A percentile compares a stretch with the other conserved stretches of the same genome.
Conservation (phyloP, 2,329 filamentous ascomycete species). For the Emmonsiellopsis sp. region DNA sequence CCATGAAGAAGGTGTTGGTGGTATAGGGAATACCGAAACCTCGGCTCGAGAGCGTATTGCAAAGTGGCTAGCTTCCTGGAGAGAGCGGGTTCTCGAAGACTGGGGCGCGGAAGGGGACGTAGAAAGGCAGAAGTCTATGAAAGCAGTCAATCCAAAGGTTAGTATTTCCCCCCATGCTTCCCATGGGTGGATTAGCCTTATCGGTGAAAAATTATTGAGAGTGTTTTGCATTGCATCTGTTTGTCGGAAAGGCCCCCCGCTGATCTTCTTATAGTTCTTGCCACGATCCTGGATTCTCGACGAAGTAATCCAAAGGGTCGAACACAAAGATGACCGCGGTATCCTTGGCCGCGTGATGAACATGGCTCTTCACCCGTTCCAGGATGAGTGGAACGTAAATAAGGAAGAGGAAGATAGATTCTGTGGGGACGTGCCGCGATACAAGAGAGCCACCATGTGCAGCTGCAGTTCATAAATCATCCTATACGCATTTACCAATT, state of each 20-base stretch:
- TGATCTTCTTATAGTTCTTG: constrained; percentile 52
- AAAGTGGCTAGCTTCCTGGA: constrained; percentile 77
- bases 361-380: constrained; percentile 75
- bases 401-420: constrained; percentile 70
- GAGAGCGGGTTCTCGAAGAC: constrained; percentile 61
- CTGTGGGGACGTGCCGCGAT: constrained; percentile 74
- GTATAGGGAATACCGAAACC: constrained; percentile 49
- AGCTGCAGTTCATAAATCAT: constrained; percentile 71
- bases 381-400: constrained; percentile 57
- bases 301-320: constrained; percentile 81
- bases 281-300: constrained; percentile 88
- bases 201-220: neutral
- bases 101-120: constrained; percentile 58
- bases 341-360: constrained; percentile 71
- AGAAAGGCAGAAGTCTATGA: constrained; percentile 65
- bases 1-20: constrained; percentile 61
- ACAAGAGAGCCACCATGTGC: constrained; percentile 77
- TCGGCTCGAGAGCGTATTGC: constrained; percentile 59
- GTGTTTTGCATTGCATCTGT: neutral
- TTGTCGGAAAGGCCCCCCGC: neutral
- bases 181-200: too few relatives aligned
- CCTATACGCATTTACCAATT: neutral
- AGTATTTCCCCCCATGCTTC: neutral
- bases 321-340: constrained; percentile 72
- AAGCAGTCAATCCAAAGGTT: constrained; percentile 73